Conservation (phyloP, 768 basidiomycete genomes). For the Leucogyrophana mollusca region DNA sequence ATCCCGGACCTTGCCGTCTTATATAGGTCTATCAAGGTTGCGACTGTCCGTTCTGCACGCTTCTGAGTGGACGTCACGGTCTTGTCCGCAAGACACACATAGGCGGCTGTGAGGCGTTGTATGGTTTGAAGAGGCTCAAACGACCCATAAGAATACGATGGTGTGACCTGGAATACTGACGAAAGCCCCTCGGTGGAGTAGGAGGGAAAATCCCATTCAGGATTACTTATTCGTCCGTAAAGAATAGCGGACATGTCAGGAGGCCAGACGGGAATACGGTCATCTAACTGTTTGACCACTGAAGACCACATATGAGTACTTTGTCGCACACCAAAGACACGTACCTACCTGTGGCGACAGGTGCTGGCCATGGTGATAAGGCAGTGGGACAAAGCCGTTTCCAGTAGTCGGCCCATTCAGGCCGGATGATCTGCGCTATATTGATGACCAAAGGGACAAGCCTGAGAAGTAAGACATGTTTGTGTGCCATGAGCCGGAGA, state of each 20-base stretch:
- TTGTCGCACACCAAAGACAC: neutral
- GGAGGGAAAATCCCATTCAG: conserved; percentile 62
- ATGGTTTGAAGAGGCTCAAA: conserved; percentile 57
- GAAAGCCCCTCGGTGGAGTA: conserved; percentile 46
- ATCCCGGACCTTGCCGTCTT: conserved; percentile 39
- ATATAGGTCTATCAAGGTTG: conserved; percentile 46
- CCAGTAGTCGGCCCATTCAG: conserved; percentile 95
- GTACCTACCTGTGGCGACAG: conserved; percentile 29
- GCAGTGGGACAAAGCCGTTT: conserved; percentile 71
- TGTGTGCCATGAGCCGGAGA: conserved; percentile 54
- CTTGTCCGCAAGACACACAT: conserved; percentile 57
- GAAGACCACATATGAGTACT: conserved; percentile 3
- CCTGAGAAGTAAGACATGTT: conserved; percentile 52
- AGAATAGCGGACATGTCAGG: conserved; percentile 74
- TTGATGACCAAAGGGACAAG: conserved; percentile 65
- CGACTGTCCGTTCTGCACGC: conserved; percentile 66
- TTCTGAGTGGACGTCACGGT: conserved; percentile 50
- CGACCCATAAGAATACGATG: conserved; percentile 61
- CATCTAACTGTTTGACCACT: conserved; percentile 55
- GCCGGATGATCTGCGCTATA: conserved; percentile 60
- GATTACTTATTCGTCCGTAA: conserved; percentile 54
- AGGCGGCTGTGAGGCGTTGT: conserved; percentile 53
- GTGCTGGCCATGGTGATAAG: conserved; percentile 57
- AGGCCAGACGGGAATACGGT: conserved; percentile 74
- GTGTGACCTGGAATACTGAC: conserved; percentile 45